Percentiles rank a stretch among this genome's conserved stretches.
Conservation (phyloP, 2,329 filamentous ascomycete species). For the Trichoderma asperellum region DNA sequence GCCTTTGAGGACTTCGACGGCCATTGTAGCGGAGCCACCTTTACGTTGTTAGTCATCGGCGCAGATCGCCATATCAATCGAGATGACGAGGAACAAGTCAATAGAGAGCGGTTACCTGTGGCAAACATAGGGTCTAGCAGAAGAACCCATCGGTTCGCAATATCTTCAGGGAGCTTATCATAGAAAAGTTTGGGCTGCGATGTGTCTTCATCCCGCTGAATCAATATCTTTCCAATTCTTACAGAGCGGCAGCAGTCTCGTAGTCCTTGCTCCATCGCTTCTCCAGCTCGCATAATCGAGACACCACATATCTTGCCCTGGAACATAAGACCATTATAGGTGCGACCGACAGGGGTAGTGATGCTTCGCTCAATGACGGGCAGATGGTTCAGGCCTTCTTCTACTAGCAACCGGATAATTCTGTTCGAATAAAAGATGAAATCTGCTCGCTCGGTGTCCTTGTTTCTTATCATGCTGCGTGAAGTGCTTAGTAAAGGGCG, state of each 20-base stretch:
- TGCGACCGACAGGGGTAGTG: constrained; percentile 85
- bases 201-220: constrained; percentile 96
- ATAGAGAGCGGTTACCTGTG: constrained; percentile 65
- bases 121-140: constrained; percentile 99
- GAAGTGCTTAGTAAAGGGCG: constrained; percentile 32
- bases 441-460: constrained; percentile 85
- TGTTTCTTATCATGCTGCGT: constrained; percentile 91
- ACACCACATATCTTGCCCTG: constrained; percentile 98
- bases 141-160: constrained; percentile 88
- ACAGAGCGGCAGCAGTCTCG: constrained; percentile 98
- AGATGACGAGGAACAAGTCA: background rate
- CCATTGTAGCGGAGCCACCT: constrained; percentile 97
- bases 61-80: background rate
- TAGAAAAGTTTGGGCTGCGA: constrained; percentile 92
- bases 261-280: constrained; percentile 97
- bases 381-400: constrained; percentile 95
- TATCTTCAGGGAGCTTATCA: constrained; percentile 94
- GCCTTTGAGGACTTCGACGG: constrained; percentile 87
- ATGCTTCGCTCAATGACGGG: constrained; percentile 88
- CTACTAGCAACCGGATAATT: constrained; percentile 93
- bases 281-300: constrained; percentile 96
- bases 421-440: constrained; percentile 99
- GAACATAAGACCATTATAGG: constrained; percentile 90
- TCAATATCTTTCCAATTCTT: constrained; percentile 96
- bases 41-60: constrained; percentile 17